Percentiles rank a stretch among this genome's conserved stretches.
phyloP scores from a whole-genome alignment of 2,329 filamentous ascomycete genomes.

The Cladosporium velox region DNA sequence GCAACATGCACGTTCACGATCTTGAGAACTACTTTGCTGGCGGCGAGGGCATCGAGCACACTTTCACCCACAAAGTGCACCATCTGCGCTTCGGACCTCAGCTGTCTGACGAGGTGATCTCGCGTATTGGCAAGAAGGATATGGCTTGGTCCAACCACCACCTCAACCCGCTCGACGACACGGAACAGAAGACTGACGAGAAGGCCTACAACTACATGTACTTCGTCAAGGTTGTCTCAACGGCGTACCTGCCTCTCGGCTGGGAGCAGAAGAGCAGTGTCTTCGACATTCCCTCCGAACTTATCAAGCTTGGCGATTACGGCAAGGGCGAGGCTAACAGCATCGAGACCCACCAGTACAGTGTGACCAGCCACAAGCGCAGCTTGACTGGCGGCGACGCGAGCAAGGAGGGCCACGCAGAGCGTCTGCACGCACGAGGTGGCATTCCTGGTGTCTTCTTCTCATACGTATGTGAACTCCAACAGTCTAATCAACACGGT shows the following conservation, averaged over 20 bases:
- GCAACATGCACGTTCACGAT: constrained; percentile 97
- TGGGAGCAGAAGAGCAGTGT: constrained; percentile 66
- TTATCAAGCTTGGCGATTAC: constrained; percentile 66
- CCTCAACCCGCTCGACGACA: constrained; percentile 84
- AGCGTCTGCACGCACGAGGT: constrained; percentile 83
- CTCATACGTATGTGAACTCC: constrained; percentile 73
- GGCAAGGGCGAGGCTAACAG: constrained; percentile 71
- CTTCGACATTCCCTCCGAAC: constrained; percentile 45
- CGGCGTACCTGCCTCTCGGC: constrained; percentile 88
- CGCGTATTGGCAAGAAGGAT: constrained; percentile 59
- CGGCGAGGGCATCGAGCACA: constrained; percentile 68
- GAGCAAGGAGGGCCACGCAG: constrained; percentile 82
- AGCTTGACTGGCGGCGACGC: constrained; percentile 83
- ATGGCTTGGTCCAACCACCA: constrained; percentile 84
- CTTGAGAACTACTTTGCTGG: constrained; percentile 90
- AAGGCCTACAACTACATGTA: constrained; percentile 97
- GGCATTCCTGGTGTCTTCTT: constrained; percentile 98
- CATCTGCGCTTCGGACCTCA: constrained; percentile 90
- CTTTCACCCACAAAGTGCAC: constrained; percentile 87
- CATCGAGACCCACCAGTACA: constrained; percentile 97
- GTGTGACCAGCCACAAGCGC: constrained; percentile 93
- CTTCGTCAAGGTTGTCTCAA: constrained; percentile 97
- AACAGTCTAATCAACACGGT: not conserved
- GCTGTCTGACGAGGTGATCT: constrained; percentile 72
- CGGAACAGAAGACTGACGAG: constrained; percentile 74